Percentiles rank a stretch among this genome's conserved stretches.
Evolutionary conservation across 2,329 filamentous ascomycete species (phyloP).

Genomic region (Oidium heveae): DNA sequence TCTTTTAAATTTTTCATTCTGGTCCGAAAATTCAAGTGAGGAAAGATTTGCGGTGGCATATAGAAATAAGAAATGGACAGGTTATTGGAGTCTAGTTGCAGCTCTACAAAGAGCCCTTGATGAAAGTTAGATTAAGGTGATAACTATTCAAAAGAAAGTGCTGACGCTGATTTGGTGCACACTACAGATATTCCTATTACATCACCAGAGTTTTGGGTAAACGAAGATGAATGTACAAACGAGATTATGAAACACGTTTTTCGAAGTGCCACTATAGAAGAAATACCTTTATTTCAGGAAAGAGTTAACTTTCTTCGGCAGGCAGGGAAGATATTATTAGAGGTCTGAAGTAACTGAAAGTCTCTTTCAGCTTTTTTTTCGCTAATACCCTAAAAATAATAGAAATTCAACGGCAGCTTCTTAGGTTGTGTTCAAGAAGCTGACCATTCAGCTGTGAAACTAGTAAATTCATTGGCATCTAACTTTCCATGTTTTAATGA

Average conservation of each 20-base stretch:
- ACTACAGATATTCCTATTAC: slow-evolving; percentile 60
- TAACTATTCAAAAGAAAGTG: not conserved
- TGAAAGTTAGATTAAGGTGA: slow-evolving; percentile 31
- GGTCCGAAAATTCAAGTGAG: slow-evolving; percentile 42
- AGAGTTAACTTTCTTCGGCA: slow-evolving; percentile 59
- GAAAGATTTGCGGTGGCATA: slow-evolving; percentile 70
- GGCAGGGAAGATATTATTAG: slow-evolving; percentile 53
- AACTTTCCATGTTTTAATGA: slow-evolving; percentile 61
- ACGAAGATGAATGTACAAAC: slow-evolving; percentile 50
- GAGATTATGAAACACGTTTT: slow-evolving; percentile 56
- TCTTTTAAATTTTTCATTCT: slow-evolving; percentile 88
- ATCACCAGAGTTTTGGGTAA: slow-evolving; percentile 63
- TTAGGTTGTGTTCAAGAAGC: slow-evolving; percentile 48
- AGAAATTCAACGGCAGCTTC: slow-evolving; percentile 57
- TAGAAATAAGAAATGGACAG: slow-evolving; percentile 59
- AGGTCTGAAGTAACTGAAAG: slow-evolving; percentile 25
- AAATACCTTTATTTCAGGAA: slow-evolving; percentile 62
- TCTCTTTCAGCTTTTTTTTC: not conserved
- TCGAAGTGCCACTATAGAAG: slow-evolving; percentile 60
- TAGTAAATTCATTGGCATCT: slow-evolving; percentile 66
- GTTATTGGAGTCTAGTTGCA: slow-evolving; percentile 87
- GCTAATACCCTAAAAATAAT: slow-evolving; percentile 2
- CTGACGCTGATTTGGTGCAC: slow-evolving; percentile 5
- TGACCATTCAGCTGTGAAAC: slow-evolving; percentile 50
- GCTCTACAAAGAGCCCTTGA: slow-evolving; percentile 68